Evolutionary conservation across 305 asterid species (phyloP).

Genomic region (Salvia sclarea): DNA sequence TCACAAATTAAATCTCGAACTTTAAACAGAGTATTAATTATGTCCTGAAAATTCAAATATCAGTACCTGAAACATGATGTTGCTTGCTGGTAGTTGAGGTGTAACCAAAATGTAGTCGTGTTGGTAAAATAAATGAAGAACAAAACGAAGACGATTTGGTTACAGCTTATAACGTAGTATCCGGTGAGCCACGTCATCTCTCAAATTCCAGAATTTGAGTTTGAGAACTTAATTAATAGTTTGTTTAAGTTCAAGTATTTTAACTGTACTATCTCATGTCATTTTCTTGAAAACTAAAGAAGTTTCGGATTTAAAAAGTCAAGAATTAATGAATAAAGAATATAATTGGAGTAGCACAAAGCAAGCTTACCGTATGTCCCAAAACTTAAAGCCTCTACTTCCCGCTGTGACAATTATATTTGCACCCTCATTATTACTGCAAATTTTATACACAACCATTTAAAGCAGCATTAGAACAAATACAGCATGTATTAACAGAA

Average conservation of each 20-base stretch:
- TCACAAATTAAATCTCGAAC: background rate
- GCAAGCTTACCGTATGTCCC: constrained; percentile 83
- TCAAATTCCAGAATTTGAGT: background rate
- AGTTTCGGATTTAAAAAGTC: background rate
- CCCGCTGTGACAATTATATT: constrained; percentile 70
- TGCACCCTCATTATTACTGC: constrained; percentile 67
- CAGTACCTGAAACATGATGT: background rate
- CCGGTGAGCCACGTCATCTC: background rate
- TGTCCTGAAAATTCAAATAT: background rate
- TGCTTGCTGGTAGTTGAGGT: background rate
- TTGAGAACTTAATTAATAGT: background rate
- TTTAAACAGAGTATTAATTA: background rate
- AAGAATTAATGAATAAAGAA: background rate
- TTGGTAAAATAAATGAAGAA: background rate
- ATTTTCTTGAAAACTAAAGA: background rate
- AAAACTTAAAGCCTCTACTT: constrained; percentile 75
- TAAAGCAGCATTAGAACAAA: constrained; percentile 25
- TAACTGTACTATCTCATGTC: background rate
- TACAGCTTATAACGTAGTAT: background rate
- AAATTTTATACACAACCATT: constrained; percentile 22
- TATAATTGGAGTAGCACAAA: constrained; percentile 17
- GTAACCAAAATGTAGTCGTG: background rate
- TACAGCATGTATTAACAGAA: constrained; percentile 18
- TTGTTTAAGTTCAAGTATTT: background rate
- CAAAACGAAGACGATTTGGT: background rate